phyloP scores from a whole-genome alignment of 2,329 filamentous ascomycete genomes.

The Diaporthe citriasiana region DNA sequence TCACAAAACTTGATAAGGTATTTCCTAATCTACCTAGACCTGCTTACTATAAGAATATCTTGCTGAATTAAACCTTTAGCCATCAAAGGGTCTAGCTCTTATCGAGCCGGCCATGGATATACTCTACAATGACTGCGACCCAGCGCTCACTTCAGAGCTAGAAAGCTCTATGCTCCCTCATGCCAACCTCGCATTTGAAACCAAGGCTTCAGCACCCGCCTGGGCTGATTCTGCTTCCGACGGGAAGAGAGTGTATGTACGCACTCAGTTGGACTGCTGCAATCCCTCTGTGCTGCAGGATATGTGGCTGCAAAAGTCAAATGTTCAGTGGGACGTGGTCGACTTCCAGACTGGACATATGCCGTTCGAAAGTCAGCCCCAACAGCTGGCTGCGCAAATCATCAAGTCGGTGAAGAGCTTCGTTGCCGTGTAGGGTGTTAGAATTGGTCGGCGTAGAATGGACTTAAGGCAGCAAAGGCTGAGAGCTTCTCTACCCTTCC shows the following conservation, averaged over 20 bases:
- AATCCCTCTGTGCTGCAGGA: conserved; percentile 45
- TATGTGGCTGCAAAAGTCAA: conserved; percentile 45
- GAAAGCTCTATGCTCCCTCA: not conserved
- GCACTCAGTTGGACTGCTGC: conserved; percentile 42
- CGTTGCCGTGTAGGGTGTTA: not conserved
- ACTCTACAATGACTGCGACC: not conserved
- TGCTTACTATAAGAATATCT: not conserved
- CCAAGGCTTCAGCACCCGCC: conserved; percentile 10
- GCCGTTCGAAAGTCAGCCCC: conserved; percentile 47
- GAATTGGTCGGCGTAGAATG: no score
- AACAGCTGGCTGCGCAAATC: not conserved
- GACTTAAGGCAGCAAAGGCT: no score
- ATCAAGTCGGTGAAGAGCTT: not conserved
- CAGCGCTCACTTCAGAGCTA: not conserved
- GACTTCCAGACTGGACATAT: conserved; percentile 48
- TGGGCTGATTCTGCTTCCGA: conserved; percentile 22
- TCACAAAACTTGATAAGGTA: conserved; percentile 3
- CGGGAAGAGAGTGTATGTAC: conserved; percentile 27
- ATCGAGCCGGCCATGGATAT: conserved; percentile 4
- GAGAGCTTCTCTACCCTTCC: no score
- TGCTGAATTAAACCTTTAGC: not conserved
- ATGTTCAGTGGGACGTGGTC: conserved; percentile 46
- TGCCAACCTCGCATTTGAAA: not conserved
- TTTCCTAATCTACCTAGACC: no score
- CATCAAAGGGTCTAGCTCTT: not conserved